phyloP scores from a whole-genome alignment of 495 filamentous ascomycete species.

The Aspergillus nidulans region DNA sequence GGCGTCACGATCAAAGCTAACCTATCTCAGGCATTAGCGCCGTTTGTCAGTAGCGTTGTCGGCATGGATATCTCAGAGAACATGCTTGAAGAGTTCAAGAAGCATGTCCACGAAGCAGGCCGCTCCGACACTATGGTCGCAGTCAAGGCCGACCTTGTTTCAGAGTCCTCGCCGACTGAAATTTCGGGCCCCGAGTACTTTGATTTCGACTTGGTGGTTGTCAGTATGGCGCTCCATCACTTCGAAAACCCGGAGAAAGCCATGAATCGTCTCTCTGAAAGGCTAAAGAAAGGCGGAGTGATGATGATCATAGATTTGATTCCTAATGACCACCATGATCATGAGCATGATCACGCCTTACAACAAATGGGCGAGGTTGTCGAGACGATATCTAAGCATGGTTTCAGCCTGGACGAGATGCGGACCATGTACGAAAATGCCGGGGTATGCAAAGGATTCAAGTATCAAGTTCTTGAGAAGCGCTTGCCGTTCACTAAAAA shows the following conservation, averaged over 20 bases:
- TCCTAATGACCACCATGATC: constrained; percentile 26
- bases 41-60: constrained; percentile 55
- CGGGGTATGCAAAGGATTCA: constrained; percentile 44
- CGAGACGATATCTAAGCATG: constrained; percentile 51
- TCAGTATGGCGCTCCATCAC: constrained; percentile 70
- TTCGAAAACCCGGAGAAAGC: constrained; percentile 59
- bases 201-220: constrained; percentile 59
- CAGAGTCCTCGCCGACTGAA: constrained; percentile 31
- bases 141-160: constrained; percentile 55
- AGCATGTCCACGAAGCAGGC: constrained; percentile 30
- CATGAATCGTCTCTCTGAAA: constrained; percentile 50
- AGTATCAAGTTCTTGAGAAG: constrained; percentile 29
- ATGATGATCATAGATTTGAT: constrained; percentile 65
- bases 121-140: constrained; percentile 51
- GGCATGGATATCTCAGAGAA: constrained; percentile 66
- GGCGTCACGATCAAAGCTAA: neutral
- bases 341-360: constrained; percentile 15
- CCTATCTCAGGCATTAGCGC: constrained; percentile 48
- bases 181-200: constrained; percentile 46
- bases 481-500: constrained; percentile 26
- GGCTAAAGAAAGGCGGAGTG: constrained; percentile 59
- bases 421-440: constrained; percentile 47
- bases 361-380: constrained; percentile 28
- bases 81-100: constrained; percentile 60
- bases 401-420: constrained; percentile 52